Conservation (phyloP, 805 yeast genomes). For the fission yeast (Schizosaccharomyces pombe) region ASM294v3 CU329670.1:559501-560000, state of each 20-base stretch:
- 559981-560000: constrained; percentile 90
- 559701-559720: constrained; percentile 93
- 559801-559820: constrained; percentile 95
- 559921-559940: constrained; percentile 95
- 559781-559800: constrained; percentile 94
- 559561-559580: constrained; percentile 75
- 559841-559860: constrained; percentile 87
- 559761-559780: constrained; percentile 90
- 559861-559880: constrained; percentile 90
- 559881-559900: constrained; percentile 83
- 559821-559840: constrained; percentile 62
- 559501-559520: constrained; percentile 73
- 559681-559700: constrained; percentile 71
- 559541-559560: constrained; percentile 81
- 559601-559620: constrained; percentile 87
- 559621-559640: constrained; percentile 81
- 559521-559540: constrained; percentile 88
- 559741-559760: constrained; percentile 84
- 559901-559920: constrained; percentile 82
- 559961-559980: constrained; percentile 72
- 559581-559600: constrained; percentile 82
- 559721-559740: constrained; percentile 75
- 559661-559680: constrained; percentile 87
- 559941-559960: constrained; percentile 91
- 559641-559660: constrained; percentile 81